Conservation (phyloP, 441 rosid genomes). For the Capsella rubella region DNA sequence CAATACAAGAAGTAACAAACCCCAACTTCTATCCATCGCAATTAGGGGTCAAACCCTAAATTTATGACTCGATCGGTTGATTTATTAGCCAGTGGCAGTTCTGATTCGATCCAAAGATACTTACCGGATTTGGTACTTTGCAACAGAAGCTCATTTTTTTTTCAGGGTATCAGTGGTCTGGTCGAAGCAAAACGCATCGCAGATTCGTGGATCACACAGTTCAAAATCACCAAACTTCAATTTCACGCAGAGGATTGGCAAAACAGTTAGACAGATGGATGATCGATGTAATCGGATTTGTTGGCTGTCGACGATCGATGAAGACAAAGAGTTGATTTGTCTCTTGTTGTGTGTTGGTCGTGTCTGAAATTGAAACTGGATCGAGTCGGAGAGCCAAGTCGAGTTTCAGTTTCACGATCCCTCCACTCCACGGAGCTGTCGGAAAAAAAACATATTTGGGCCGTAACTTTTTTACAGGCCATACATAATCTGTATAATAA, state of each 20-base stretch:
- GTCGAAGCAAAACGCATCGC: constrained; percentile 19
- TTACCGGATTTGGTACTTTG: constrained; percentile 21
- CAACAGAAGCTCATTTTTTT: constrained; percentile 41
- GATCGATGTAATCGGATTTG: neutral
- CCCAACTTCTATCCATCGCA: constrained; percentile 58
- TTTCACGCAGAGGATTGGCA: constrained; percentile 21
- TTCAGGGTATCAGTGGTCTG: constrained; percentile 14
- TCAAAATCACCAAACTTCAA: constrained; percentile 32
- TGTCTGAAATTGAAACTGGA: constrained; percentile 1
- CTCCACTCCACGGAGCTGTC: constrained; percentile 20
- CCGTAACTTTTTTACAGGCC: neutral
- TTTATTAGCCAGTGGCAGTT: constrained; percentile 10
- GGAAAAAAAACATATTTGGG: constrained; percentile 10
- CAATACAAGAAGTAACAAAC: constrained; percentile 47
- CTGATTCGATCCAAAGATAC: constrained; percentile 28
- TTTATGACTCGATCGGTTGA: constrained; percentile 35
- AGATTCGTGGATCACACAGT: constrained; percentile 28
- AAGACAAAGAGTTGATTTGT: constrained; percentile 25
- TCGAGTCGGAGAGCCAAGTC: constrained; percentile 13
- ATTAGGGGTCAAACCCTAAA: constrained; percentile 23
- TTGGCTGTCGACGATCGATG: constrained; percentile 15
- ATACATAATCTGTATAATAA: neutral
- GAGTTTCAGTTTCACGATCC: constrained; percentile 12
- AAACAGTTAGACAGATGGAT: constrained; percentile 3
- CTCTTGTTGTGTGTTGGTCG: constrained; percentile 26